Base-by-base conservation (phyloP, 1,284 basidiomycete genomes). In the Ceratobasidium sp. region DNA sequence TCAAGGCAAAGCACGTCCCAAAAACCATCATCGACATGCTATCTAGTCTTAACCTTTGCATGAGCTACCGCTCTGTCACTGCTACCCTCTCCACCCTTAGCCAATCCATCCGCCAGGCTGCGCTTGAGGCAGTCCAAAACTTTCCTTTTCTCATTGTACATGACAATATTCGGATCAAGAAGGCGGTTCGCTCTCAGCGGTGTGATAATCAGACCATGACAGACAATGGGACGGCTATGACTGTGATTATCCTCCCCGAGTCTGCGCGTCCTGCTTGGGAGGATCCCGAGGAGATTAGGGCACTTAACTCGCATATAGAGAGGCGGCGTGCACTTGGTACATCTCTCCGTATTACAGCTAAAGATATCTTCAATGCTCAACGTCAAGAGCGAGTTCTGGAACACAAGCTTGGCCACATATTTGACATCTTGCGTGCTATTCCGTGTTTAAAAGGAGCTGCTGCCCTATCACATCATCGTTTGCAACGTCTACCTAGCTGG, bases 121-220 rank as follows among this genome's bases (percentile, higher is more conserved):
- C n/a, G 11, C 16, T 59, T n/a, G 11, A 21, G 8, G 36, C 36
- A 9, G 36, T 59, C 2, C n/a, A 40, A 6, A 12, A 7, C 1
- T 5, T n/a, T 4, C 36, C 56, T 7, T 12, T 59, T 21, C 33
- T 59, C 0, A 23, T 59, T 8, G 36, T 48, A 1, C 42, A 63
- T 21, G 61, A 63, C 61, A 63, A 63, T 18, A 23, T 63, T 23
- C 61, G 61, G 7, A 46, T 63, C n/a, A 36, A 46, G 25, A 33
- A 33, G 1, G 28, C 14, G 6, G 42, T 63, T 11, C 42, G n/a
- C 3, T 48, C 61, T 4, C 61, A 63, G 33, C 23, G 61, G 28
- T 4, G 12, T 16, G 14, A 30, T 12, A 63, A n/a, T 18, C 61
- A 48, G 25, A 51, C 61, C 21, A 16, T 48, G 16, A 51, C 44